These are phyloP conservation scores for Euptelea pleiosperma DNA, from an alignment of 164 flowering plant species.

Conservation along the genomic window DNA sequence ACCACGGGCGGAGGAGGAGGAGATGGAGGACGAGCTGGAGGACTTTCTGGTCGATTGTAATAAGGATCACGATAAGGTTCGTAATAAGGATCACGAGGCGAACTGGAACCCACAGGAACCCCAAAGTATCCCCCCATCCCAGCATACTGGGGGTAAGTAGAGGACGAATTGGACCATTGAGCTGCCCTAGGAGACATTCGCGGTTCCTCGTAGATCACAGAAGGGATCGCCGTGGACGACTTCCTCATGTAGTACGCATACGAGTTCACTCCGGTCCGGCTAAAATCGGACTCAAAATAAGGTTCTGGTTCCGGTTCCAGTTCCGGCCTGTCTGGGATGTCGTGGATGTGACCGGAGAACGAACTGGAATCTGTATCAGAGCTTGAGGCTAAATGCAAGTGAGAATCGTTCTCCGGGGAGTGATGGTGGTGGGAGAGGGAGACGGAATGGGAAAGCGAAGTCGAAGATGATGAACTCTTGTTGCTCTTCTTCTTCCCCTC, in stretches of 20 bases:
- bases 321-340: not conserved
- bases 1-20: conserved; percentile 71
- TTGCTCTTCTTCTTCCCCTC: conserved; percentile 34
- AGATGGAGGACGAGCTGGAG: conserved; percentile 32
- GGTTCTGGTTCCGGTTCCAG: not conserved
- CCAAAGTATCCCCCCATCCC: conserved; percentile 45
- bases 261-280: conserved; percentile 15
- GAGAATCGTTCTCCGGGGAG: conserved; percentile 32
- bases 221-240: conserved; percentile 40
- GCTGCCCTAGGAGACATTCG: conserved; percentile 15
- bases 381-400: conserved; percentile 37
- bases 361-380: conserved; percentile 16
- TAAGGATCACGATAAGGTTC: conserved; percentile 4
- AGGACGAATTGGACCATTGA: conserved; percentile 29
- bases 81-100: conserved; percentile 13
- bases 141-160: conserved; percentile 29
- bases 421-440: conserved; percentile 16
- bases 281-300: conserved; percentile 5
- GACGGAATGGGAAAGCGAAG: conserved; percentile 41
- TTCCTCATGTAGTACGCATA: conserved; percentile 58
- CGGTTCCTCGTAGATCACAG: conserved; percentile 53
- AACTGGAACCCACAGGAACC: conserved; percentile 26
- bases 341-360: conserved; percentile 33
- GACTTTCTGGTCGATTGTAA: conserved; percentile 19
- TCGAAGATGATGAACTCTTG: conserved; percentile 31